phyloP scores from a whole-genome alignment of 805 yeast species.

The Maudiozyma saulgeensis region DNA sequence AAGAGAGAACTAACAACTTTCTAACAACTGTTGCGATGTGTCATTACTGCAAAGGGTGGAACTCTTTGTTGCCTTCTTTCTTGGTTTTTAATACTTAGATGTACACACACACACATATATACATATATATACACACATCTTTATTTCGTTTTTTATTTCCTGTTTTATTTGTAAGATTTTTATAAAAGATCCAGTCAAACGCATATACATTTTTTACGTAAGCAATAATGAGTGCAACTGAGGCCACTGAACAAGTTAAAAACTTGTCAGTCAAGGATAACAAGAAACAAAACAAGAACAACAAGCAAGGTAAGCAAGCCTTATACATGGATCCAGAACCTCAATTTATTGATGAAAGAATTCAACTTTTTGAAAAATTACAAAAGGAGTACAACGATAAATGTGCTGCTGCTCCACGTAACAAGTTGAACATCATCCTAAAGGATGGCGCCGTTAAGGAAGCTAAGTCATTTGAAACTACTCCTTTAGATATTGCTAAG shows the following conservation, averaged over 20 bases:
- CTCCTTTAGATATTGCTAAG: slow-evolving; percentile 79
- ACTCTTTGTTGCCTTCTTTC: too few relatives aligned
- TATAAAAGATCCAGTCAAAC: too few relatives aligned
- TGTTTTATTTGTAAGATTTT: too few relatives aligned
- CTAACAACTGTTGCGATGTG: too few relatives aligned
- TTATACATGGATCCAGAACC: slow-evolving; percentile 67
- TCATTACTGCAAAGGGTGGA: too few relatives aligned
- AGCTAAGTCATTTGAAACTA: slow-evolving; percentile 81
- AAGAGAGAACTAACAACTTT: too few relatives aligned
- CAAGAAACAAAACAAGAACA: slow-evolving; percentile 32
- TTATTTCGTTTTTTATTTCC: too few relatives aligned
- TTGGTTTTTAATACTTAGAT: too few relatives aligned
- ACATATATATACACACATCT: too few relatives aligned
- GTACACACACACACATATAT: too few relatives aligned
- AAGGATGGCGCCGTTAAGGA: slow-evolving; percentile 76
- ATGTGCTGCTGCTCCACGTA: slow-evolving; percentile 51
- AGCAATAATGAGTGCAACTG: slow-evolving; percentile 12
- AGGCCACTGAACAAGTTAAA: slow-evolving; percentile 33
- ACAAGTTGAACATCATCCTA: slow-evolving; percentile 66
- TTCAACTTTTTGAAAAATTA: slow-evolving; percentile 67
- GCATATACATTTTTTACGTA: background rate
- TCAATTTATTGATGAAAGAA: slow-evolving; percentile 71
- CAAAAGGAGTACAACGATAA: slow-evolving; percentile 69
- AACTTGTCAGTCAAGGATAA: slow-evolving; percentile 31
- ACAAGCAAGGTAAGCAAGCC: slow-evolving; percentile 28